Percentiles rank a stretch among this genome's conserved stretches.
Evolutionary conservation across 2,329 filamentous ascomycete species (phyloP).

Genomic region (Arthrobotrys musiformis): DNA sequence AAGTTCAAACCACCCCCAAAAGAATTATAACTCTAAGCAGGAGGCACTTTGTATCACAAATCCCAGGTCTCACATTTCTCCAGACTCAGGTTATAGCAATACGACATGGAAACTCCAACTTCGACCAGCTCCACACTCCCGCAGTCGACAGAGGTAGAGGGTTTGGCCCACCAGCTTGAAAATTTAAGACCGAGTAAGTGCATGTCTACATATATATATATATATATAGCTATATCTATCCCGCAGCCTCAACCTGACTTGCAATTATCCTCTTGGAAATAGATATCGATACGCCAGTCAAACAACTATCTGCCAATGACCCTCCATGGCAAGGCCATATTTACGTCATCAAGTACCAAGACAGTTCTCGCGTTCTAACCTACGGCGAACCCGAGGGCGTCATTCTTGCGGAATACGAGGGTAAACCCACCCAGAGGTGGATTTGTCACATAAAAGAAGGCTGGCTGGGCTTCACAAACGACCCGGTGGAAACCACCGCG

Average conservation of each 20-base stretch:
- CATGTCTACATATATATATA: background rate
- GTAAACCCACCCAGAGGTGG: conserved; percentile 1
- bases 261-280: background rate
- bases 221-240: background rate
- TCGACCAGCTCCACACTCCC: no score
- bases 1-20: no score
- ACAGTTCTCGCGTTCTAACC: background rate
- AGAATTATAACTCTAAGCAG: no score
- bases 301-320: background rate
- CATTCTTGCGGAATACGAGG: background rate
- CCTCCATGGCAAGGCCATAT: conserved; percentile 8
- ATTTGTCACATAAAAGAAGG: conserved; percentile 11
- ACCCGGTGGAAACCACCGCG: background rate
- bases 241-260: background rate
- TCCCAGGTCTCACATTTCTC: no score
- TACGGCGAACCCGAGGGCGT: background rate
- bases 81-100: background rate
- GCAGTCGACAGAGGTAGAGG: background rate
- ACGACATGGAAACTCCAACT: background rate
- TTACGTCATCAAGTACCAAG: conserved; percentile 5
- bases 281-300: background rate
- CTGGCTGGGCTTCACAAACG: conserved; percentile 23
- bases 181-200: background rate
- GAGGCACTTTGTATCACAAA: no score
- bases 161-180: background rate